phyloP scores from a whole-genome alignment of 2,329 filamentous ascomycete genomes.

The Cordyceps militaris region DNA sequence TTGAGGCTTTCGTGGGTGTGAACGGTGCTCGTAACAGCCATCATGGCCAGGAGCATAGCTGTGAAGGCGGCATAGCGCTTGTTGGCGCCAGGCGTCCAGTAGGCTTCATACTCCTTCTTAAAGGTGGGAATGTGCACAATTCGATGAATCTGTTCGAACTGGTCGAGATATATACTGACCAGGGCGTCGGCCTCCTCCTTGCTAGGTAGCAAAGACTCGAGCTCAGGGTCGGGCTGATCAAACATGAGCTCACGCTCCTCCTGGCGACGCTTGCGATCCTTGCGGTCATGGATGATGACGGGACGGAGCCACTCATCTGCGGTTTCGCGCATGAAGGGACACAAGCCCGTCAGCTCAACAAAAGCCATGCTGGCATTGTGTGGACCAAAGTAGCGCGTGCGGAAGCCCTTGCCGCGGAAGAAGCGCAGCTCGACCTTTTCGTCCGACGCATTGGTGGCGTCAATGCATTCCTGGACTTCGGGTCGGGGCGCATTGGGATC shows the following conservation, averaged over 20 bases:
- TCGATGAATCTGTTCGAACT: conserved; percentile 49
- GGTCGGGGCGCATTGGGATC: conserved; percentile 27
- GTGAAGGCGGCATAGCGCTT: conserved; percentile 47
- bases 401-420: conserved; percentile 52
- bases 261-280: conserved; percentile 48
- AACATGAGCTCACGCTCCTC: conserved; percentile 46
- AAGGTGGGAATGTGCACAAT: conserved; percentile 56
- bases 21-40: conserved; percentile 52
- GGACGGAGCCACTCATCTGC: conserved; percentile 55
- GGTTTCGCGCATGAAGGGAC: conserved; percentile 55
- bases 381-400: conserved; percentile 53
- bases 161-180: conserved; percentile 44
- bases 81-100: conserved; percentile 41
- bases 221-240: conserved; percentile 37
- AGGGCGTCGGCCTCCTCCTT: conserved; percentile 43
- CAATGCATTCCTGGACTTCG: conserved; percentile 34
- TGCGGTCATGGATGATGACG: conserved; percentile 47
- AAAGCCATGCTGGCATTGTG: conserved; percentile 56
- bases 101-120: conserved; percentile 46
- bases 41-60: conserved; percentile 51
- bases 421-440: conserved; percentile 50
- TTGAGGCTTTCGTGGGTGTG: conserved; percentile 45
- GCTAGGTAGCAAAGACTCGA: conserved; percentile 44
- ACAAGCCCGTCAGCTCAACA: conserved; percentile 50
- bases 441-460: conserved; percentile 31